These are phyloP conservation scores for Fusarium gaditjirri DNA, from an alignment of 2,329 filamentous ascomycete genomes.

Conservation along the genomic window DNA sequence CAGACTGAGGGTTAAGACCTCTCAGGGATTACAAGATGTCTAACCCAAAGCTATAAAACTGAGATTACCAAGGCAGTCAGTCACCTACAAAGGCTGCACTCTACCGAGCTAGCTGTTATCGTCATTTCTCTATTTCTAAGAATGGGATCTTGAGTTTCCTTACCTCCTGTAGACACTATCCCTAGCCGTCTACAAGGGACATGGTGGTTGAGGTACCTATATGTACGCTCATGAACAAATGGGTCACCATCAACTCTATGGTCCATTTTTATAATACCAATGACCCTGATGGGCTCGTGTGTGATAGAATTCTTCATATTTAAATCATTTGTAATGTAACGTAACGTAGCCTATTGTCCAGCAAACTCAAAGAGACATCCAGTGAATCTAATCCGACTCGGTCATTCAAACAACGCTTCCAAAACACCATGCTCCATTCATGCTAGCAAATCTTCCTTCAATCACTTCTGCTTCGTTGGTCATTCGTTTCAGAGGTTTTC, in stretches of 20 bases:
- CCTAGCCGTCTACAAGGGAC: no score
- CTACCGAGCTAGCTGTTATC: no score
- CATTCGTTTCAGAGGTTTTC: conserved; percentile 51
- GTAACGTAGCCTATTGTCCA: conserved; percentile 24
- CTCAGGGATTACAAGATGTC: no score
- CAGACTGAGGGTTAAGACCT: neutral
- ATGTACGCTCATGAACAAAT: neutral
- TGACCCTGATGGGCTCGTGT: neutral
- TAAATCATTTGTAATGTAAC: conserved; percentile 12
- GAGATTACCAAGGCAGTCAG: no score
- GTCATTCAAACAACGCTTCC: conserved; percentile 39
- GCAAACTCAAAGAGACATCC: conserved; percentile 24
- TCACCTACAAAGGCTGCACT: no score
- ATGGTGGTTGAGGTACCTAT: neutral
- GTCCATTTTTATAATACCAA: neutral
- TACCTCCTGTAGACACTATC: no score
- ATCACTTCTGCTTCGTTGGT: neutral
- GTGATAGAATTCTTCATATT: neutral
- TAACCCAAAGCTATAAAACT: no score
- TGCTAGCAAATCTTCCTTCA: conserved; percentile 24
- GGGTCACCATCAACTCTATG: neutral
- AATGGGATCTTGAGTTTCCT: no score
- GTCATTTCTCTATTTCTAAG: no score
- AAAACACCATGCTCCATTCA: conserved; percentile 47
- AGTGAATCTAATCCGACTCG: conserved; percentile 20